Evolutionary conservation across 164 flowering plant species (phyloP).

Genomic region (Paratinospora sagittata): DNA sequence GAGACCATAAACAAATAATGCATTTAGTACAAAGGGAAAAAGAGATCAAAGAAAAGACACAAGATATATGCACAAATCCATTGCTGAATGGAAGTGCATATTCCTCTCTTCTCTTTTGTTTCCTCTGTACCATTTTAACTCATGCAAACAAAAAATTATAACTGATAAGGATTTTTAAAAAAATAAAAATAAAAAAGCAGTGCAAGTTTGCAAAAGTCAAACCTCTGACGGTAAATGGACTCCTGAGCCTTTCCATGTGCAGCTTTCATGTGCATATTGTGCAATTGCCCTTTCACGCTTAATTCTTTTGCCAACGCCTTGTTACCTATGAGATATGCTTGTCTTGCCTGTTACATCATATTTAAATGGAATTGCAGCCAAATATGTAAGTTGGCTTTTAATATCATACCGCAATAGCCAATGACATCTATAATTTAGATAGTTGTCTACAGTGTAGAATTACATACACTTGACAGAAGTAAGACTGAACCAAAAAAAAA

Average conservation of each 20-base stretch:
- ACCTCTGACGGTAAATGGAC: conserved; percentile 93
- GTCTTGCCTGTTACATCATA: conserved; percentile 55
- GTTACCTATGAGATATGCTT: conserved; percentile 85
- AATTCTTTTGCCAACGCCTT: conserved; percentile 92
- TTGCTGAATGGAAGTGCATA: too few relatives aligned
- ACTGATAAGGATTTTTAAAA: too few relatives aligned
- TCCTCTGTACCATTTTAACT: too few relatives aligned
- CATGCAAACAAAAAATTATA: too few relatives aligned
- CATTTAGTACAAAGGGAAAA: too few relatives aligned
- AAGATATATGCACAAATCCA: too few relatives aligned
- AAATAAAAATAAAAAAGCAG: background rate
- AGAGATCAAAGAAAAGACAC: too few relatives aligned
- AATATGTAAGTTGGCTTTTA: background rate
- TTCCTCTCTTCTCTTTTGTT: too few relatives aligned
- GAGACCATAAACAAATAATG: too few relatives aligned
- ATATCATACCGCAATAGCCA: background rate
- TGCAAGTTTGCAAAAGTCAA: conserved; percentile 16
- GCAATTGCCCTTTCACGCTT: conserved; percentile 82
- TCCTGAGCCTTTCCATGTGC: conserved; percentile 97
- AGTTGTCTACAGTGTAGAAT: background rate
- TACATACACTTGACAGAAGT: background rate
- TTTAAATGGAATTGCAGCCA: background rate
- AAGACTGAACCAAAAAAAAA: too few relatives aligned
- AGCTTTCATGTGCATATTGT: conserved; percentile 89
- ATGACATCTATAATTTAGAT: background rate